Evolutionary conservation across 1,284 basidiomycete genomes (phyloP), one percentile per base, ranked within the genome.

Genomic region (Coniferiporia sulphurascens): DNA sequence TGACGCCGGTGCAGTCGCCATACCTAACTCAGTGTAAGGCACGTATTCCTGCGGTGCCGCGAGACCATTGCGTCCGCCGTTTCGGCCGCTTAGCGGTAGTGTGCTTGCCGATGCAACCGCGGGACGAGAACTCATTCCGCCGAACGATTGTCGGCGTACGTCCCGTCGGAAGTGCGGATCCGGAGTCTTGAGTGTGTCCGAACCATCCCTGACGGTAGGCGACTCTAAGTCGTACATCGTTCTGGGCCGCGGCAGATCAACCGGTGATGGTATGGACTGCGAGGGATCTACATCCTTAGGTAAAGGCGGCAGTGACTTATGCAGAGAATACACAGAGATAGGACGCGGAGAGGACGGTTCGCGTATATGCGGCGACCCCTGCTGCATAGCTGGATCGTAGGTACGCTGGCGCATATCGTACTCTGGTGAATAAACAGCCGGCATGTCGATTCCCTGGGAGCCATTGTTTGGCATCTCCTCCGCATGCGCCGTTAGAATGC

Each of bases 231-330:
- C 78, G 65, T 83, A 86, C 61, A 89, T 74, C 1, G 87, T 90
- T 58, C 81, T 81, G 3, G 88, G 87, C 21, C 87, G 79, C 15
- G 65, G 66, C 15, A 65, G 48, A 38, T 68, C 64, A 27, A 71
- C 66, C n/a, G 76, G 76, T 54, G 77, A 72, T 53, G 69, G 71
- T 22, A 72, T 65, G 9, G 65, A 62, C 10, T 67, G 64, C 19
- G 36, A 74, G 74, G 36, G 71, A 67, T 55, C 72, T 72, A 71
- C 68, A 64, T 90, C 87, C 15, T 75, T 78, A 4, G 86, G 89
- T 44, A 91, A 77, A 9, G 89, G 89, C 2, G 89, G 89, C 1
- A 92, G 72, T 2, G 83, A 85, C 67, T 92, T 92, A 62, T 91
- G 87, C 44, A 87, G 75, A 17, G 78, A 78, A 49, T 84, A 65